Base-by-base conservation (phyloP, 371 early-diverging fungal genomes). In the Mucor indicus region DNA sequence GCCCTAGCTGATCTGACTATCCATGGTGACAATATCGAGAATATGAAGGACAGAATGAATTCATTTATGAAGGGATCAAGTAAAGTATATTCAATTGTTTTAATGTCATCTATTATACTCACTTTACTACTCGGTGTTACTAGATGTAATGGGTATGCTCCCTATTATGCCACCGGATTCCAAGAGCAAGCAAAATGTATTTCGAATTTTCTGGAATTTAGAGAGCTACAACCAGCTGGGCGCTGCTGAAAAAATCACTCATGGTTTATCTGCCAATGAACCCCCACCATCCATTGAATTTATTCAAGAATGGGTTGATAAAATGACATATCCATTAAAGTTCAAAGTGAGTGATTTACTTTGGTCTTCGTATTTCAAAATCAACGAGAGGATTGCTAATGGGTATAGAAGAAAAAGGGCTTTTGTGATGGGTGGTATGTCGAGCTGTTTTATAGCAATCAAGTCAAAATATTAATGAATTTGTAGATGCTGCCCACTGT, bases 321-420 rank as follows among this genome's bases (percentile, higher is more conserved):
- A 39, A 24, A 27, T 33, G 16, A 19, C 44, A 2, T 44, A 37
- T 1, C 53, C 50, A 4, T 29, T 50, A 1, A 54, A 57, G 12
- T 25, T 58, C 2, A 25, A 53, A 33, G 30, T 30, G 7, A 45
- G 29, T 24, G 25, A 51, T 8, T 12, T 50, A 3, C 32, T 51
- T 6, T 60, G 60, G 60, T 51, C 60, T 0, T 50, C 67, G 5
- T 47, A 54, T 20, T 75, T 66, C 27, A 56, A 51, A 17, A 51
- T 75, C 22, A 75, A 75, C 42, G 75, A 70, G 31, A 60, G 75
- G 49, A 68, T 58, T 11, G 71, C 68, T 0, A 67, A 74, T 38
- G 65, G 65, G 7, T 69, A 50, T 25, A 57, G 70, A 38, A 55
- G 55, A 27, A 40, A 40, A 0, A 61, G 67, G 15, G 70, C 62